These are phyloP conservation scores for Monosporascus sp. DNA, from an alignment of 2,329 filamentous ascomycete species.

Conservation along the genomic window DNA sequence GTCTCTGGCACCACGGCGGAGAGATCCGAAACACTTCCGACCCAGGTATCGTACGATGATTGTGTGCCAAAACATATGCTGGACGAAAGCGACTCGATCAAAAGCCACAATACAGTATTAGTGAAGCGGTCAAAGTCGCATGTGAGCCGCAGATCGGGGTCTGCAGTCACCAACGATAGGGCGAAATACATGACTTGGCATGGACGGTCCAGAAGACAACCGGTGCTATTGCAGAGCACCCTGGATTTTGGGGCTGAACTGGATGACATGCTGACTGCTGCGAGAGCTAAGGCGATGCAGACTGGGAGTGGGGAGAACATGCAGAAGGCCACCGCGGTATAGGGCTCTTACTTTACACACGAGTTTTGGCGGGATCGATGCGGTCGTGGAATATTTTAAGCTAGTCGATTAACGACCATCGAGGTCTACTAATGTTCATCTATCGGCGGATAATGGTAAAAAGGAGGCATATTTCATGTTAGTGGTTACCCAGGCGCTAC, in stretches of 20 bases:
- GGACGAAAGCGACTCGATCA: constrained; percentile 14
- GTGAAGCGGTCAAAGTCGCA: constrained; percentile 4
- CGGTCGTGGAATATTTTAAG: too few relatives aligned
- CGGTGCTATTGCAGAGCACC: constrained; percentile 11
- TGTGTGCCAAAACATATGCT: constrained; percentile 21
- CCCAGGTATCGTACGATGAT: constrained; percentile 19
- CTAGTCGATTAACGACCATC: too few relatives aligned
- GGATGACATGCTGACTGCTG: constrained; percentile 9
- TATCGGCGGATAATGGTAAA: too few relatives aligned
- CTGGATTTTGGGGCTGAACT: constrained; percentile 13
- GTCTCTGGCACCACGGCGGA: neutral
- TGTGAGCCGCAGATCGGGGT: neutral
- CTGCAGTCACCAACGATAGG: neutral
- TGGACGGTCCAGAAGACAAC: constrained; percentile 8
- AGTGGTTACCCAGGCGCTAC: too few relatives aligned
- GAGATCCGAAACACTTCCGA: constrained; percentile 8
- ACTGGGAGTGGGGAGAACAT: neutral
- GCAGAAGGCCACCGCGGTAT: neutral
- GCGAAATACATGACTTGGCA: constrained; percentile 16
- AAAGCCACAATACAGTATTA: constrained; percentile 1
- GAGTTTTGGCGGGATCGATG: neutral
- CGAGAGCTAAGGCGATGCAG: neutral
- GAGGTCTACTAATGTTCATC: too few relatives aligned
- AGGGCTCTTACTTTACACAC: neutral
- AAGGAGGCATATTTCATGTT: too few relatives aligned